phyloP scores from a whole-genome alignment of 106 monocot genomes.

The Narthecium ossifragum region DNA sequence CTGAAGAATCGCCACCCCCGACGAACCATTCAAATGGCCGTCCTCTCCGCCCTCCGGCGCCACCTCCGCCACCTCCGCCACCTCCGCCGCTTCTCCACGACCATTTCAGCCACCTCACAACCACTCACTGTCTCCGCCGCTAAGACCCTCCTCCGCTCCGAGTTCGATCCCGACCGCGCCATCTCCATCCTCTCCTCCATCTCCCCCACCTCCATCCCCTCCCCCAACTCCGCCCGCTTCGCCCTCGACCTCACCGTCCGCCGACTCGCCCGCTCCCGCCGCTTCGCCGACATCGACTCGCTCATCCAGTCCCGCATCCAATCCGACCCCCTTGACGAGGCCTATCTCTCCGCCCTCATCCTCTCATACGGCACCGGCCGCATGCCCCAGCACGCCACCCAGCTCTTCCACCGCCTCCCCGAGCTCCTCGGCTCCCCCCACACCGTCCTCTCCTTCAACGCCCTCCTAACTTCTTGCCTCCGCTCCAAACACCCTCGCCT shows the following conservation, averaged over 20 bases:
- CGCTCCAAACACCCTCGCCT: constrained; percentile 9
- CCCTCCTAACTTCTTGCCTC: constrained; percentile 3
- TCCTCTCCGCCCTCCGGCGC: background rate
- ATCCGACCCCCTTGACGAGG: constrained; percentile 18
- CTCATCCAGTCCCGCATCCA: constrained; percentile 24
- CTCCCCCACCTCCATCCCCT: background rate
- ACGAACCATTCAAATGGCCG: too few relatives aligned
- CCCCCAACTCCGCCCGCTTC: constrained; percentile 23
- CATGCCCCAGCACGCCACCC: constrained; percentile 46
- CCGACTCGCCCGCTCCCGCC: constrained; percentile 39
- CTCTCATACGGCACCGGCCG: constrained; percentile 45
- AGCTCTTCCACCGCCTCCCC: constrained; percentile 35
- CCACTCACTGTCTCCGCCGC: constrained; percentile 10
- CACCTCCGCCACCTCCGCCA: background rate
- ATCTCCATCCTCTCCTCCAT: constrained; percentile 28
- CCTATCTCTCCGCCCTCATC: constrained; percentile 40
- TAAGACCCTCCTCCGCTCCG: constrained; percentile 1
- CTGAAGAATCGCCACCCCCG: too few relatives aligned
- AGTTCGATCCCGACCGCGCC: constrained; percentile 28
- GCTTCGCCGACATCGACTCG: constrained; percentile 30
- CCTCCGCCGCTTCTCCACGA: constrained; percentile 10
- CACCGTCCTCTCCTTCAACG: constrained; percentile 2
- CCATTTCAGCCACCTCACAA: background rate
- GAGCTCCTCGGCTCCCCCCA: background rate
- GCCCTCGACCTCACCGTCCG: constrained; percentile 39